These are phyloP conservation scores for Penicillium malachiteum DNA, from an alignment of 495 filamentous ascomycete genomes.

Conservation along the genomic window DNA sequence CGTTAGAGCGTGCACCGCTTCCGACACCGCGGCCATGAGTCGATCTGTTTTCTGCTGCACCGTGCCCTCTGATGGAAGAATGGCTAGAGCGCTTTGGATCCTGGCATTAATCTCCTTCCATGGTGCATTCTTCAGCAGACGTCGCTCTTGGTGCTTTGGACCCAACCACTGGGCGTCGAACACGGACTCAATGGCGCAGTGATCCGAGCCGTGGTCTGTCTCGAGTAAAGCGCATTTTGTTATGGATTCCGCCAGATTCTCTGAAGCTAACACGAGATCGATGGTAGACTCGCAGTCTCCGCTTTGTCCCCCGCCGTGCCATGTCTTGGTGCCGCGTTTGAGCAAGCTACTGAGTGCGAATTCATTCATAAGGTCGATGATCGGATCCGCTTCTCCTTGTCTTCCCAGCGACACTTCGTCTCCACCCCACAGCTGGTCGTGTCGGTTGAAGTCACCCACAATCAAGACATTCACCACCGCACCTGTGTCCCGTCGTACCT, in stretches of 20 bases:
- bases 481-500: constrained; percentile 15
- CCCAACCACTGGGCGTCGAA: constrained; percentile 17
- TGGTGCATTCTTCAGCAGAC: constrained; percentile 30
- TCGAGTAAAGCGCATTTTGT: constrained; percentile 25
- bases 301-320: constrained; percentile 15
- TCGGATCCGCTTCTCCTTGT: constrained; percentile 34
- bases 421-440: constrained; percentile 40
- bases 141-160: constrained; percentile 17
- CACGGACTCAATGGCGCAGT: constrained; percentile 29
- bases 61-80: constrained; percentile 16
- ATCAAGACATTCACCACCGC: constrained; percentile 23
- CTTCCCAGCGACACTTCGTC: constrained; percentile 26
- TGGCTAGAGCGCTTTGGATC: constrained; percentile 11
- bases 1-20: constrained; percentile 9
- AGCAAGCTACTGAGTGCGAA: constrained; percentile 29
- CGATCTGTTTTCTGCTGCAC: constrained; percentile 23
- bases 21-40: constrained; percentile 13
- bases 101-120: constrained; percentile 29
- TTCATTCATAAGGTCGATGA: constrained; percentile 37
- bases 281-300: constrained; percentile 29
- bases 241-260: constrained; percentile 15
- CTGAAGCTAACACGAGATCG: constrained; percentile 26
- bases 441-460: constrained; percentile 35
- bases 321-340: constrained; percentile 32
- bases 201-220: constrained; percentile 35